Conservation (phyloP, 2,329 filamentous ascomycete species). For the Blastomyces silverae region DNA sequence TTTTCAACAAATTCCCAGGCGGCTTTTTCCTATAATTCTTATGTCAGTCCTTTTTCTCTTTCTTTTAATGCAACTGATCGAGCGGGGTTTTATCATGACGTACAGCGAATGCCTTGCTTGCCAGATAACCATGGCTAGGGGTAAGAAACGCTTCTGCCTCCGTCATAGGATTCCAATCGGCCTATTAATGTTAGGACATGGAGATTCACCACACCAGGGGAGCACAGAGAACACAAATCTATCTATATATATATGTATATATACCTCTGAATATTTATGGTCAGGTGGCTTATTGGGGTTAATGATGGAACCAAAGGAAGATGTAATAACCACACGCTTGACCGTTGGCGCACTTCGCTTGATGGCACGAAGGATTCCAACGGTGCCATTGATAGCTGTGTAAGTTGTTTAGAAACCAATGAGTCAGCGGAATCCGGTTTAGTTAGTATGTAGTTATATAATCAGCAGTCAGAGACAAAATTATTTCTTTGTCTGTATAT, state of each 20-base stretch:
- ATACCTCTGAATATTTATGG: conserved; percentile 28
- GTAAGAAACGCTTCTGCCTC: conserved; percentile 37
- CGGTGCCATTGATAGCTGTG: conserved; percentile 58
- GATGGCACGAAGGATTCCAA: conserved; percentile 55
- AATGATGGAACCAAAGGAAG: conserved; percentile 61
- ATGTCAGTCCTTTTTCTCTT: background rate
- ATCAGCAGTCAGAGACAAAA: conserved; percentile 23
- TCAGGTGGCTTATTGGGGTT: conserved; percentile 37
- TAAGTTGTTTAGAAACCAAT: conserved; percentile 24
- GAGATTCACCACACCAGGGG: background rate
- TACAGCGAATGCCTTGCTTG: conserved; percentile 49
- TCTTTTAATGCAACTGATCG: background rate
- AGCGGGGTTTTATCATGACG: conserved; percentile 6
- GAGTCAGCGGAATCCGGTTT: conserved; percentile 1
- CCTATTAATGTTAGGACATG: conserved; percentile 25
- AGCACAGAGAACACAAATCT: background rate
- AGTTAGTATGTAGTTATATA: background rate
- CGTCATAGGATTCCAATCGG: conserved; percentile 42
- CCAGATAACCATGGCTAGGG: conserved; percentile 37
- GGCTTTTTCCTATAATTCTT: conserved; percentile 46
- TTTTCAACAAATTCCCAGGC: conserved; percentile 58
- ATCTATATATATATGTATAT: background rate
- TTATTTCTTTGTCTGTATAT: conserved; percentile 31
- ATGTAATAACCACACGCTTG: conserved; percentile 65
- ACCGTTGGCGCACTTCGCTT: conserved; percentile 58